These are phyloP conservation scores for Suhomyces terraborum DNA, from an alignment of 1,139 yeast species.

Conservation along the genomic window DNA sequence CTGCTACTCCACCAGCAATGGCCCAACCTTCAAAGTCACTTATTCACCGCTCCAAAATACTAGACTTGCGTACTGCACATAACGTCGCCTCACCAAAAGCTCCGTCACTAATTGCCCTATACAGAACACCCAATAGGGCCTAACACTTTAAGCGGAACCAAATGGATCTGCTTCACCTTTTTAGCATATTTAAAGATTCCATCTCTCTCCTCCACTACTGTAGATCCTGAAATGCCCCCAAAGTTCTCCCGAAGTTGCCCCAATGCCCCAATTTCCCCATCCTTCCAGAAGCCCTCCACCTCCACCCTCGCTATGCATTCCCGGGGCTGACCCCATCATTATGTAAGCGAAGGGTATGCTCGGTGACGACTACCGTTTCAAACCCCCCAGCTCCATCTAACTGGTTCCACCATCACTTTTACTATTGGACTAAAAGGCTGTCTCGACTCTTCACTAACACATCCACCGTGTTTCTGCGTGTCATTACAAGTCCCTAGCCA, in stretches of 20 bases:
- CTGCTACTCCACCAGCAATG: too few species aligned
- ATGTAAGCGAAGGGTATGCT: constrained; percentile 6
- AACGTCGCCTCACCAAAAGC: too few species aligned
- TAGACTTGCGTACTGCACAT: too few species aligned
- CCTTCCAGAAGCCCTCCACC: too few species aligned
- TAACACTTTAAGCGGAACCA: background rate
- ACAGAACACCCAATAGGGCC: background rate
- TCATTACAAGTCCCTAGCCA: background rate
- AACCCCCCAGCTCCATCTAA: background rate
- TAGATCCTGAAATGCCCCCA: too few species aligned
- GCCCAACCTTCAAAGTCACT: too few species aligned
- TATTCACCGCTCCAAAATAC: too few species aligned
- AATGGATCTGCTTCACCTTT: background rate
- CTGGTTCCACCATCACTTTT: background rate
- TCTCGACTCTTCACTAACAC: background rate
- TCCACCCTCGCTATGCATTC: background rate
- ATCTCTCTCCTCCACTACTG: too few species aligned
- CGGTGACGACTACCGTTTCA: constrained; percentile 13
- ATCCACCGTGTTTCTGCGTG: background rate
- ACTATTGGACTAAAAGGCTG: background rate
- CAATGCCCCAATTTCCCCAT: too few species aligned
- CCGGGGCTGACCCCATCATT: constrained; percentile 1
- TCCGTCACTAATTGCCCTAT: constrained; percentile 6
- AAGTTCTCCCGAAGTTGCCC: too few species aligned
- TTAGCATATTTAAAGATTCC: too few species aligned